phyloP scores from a whole-genome alignment of 805 yeast species.

The Schwanniomyces pseudopolymorphus region DNA sequence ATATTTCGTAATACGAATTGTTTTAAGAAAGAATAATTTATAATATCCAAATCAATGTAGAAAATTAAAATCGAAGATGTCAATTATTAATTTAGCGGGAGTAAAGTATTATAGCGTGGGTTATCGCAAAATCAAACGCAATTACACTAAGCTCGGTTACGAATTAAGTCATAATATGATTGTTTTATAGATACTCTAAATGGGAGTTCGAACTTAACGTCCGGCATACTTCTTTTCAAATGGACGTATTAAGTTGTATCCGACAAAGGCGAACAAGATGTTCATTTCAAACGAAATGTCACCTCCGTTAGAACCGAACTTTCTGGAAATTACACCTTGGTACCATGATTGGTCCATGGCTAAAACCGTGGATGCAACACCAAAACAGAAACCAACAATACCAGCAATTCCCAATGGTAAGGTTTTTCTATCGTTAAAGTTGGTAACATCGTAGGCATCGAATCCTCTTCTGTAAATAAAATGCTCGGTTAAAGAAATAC shows the following conservation, averaged over 20 bases:
- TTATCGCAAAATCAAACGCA: background rate
- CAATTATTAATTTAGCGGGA: too few species aligned
- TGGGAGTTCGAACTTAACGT: conserved; percentile 9
- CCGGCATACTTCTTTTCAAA: conserved; percentile 29
- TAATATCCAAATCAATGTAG: too few species aligned
- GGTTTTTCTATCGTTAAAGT: conserved; percentile 20
- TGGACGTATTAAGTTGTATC: conserved; percentile 26
- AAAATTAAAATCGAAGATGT: too few species aligned
- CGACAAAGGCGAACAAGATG: conserved; percentile 25
- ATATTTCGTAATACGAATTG: too few species aligned
- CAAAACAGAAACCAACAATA: conserved; percentile 25
- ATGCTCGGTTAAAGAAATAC: conserved; percentile 30
- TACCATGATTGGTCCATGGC: conserved; percentile 37
- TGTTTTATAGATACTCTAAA: background rate
- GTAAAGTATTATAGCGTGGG: too few species aligned
- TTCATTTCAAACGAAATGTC: conserved; percentile 32
- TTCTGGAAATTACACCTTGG: conserved; percentile 27
- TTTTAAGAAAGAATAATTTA: too few species aligned
- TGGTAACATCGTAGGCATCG: conserved; percentile 22
- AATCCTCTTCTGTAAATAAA: conserved; percentile 25
- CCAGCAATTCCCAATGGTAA: conserved; percentile 34
- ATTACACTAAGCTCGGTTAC: background rate
- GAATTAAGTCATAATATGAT: background rate
- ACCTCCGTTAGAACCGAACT: conserved; percentile 23
- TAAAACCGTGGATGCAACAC: conserved; percentile 31